These are phyloP conservation scores for Daphne laureola DNA, from an alignment of 441 rosid species.

Conservation along the genomic window DNA sequence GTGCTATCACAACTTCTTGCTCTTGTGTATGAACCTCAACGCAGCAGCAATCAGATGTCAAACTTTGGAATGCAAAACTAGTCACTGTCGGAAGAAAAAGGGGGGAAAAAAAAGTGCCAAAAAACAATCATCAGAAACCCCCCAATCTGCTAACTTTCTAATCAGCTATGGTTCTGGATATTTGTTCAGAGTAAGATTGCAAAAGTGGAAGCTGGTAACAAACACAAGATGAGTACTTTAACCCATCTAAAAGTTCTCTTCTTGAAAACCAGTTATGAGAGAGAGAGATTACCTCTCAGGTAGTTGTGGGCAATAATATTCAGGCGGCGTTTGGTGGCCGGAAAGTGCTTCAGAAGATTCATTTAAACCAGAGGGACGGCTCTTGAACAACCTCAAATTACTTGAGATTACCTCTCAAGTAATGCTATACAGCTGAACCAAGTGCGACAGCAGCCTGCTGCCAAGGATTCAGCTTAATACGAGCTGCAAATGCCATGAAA, in stretches of 20 bases:
- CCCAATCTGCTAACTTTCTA: too few relatives aligned
- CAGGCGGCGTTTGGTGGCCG: conserved; percentile 21
- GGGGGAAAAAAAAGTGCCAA: conserved; percentile 7
- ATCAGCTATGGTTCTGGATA: too few relatives aligned
- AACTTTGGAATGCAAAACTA: conserved; percentile 26
- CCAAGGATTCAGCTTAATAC: conserved; percentile 58
- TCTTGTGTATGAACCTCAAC: conserved; percentile 55
- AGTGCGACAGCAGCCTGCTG: conserved; percentile 87
- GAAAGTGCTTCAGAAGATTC: conserved; percentile 33
- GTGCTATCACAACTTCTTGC: conserved; percentile 84
- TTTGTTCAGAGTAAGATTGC: too few relatives aligned
- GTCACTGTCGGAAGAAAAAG: conserved; percentile 31
- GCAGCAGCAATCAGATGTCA: conserved; percentile 21
- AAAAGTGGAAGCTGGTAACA: too few relatives aligned
- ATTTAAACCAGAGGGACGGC: conserved; percentile 12
- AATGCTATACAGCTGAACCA: conserved; percentile 83
- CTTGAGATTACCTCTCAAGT: too few relatives aligned
- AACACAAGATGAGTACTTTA: too few relatives aligned
- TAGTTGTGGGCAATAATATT: conserved; percentile 19
- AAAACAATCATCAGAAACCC: not conserved
- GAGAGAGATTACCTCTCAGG: conserved; percentile 25
- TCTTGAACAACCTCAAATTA: too few relatives aligned
- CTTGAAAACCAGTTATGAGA: too few relatives aligned
- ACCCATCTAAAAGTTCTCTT: too few relatives aligned
- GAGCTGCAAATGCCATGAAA: conserved; percentile 15